These are phyloP conservation scores for Senna siamea DNA, from an alignment of 306 rosid genomes.

Conservation along the genomic window DNA sequence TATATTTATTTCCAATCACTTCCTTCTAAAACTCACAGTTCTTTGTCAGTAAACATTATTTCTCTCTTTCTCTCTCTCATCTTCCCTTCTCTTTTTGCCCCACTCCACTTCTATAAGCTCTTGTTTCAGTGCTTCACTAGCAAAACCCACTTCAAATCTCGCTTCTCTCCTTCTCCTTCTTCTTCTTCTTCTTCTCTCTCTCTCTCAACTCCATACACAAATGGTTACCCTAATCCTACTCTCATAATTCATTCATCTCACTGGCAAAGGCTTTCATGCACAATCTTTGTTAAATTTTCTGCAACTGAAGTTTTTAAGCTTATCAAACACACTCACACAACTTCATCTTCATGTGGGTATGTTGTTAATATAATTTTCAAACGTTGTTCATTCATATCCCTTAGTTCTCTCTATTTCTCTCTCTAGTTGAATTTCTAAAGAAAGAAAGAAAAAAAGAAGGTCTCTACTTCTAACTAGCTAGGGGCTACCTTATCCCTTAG, in stretches of 20 bases:
- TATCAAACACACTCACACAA: background rate
- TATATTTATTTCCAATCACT: background rate
- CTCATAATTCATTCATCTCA: too few species aligned
- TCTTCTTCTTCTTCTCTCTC: background rate
- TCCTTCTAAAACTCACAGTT: constrained; percentile 38
- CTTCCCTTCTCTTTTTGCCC: constrained; percentile 24
- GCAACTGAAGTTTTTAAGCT: constrained; percentile 24
- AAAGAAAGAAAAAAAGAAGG: background rate
- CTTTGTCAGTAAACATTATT: constrained; percentile 52
- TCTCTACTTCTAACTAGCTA: constrained; percentile 10
- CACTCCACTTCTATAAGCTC: constrained; percentile 52
- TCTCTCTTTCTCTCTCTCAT: constrained; percentile 7
- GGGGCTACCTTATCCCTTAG: background rate
- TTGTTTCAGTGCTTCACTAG: constrained; percentile 59
- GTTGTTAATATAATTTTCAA: background rate
- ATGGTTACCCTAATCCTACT: constrained; percentile 22
- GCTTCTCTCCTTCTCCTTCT: background rate
- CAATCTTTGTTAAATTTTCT: background rate
- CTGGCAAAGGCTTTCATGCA: too few species aligned
- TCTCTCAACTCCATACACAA: background rate
- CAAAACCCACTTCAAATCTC: constrained; percentile 42
- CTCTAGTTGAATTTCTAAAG: background rate
- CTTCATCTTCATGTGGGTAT: constrained; percentile 15
- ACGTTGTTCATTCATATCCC: constrained; percentile 1
- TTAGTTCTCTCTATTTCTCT: too few species aligned